Base-by-base conservation (phyloP, 345 rosid species). In the Eucalyptus guilfoylei region DNA sequence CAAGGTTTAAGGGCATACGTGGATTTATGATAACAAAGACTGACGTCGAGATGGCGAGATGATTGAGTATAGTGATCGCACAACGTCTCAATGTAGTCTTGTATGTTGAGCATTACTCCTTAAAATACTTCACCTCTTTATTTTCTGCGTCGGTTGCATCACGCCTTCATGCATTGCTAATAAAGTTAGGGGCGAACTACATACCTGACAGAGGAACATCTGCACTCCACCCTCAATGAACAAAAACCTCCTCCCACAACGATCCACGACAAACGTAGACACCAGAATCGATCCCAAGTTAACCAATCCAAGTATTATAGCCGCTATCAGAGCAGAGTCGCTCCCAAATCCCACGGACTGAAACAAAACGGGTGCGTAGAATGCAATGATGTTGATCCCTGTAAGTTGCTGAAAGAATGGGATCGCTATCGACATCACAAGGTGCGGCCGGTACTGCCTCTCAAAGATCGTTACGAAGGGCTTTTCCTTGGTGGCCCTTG, bases 401-500 rank as follows among this genome's bases (percentile, higher is more conserved):
- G 96, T 97, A 13, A 97, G 88, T 90, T 96, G 97, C 85, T 95
- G 97, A 47, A 97, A 97, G 91, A 95, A 94, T 2, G 96, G 96
- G 72, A 96, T 93, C 12, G 92, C 95, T 80, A 96, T 89, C 7
- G 98, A 88, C 95, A 96, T 94, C 52, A 96, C 94, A 17, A 96
- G 91, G 67, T 96, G 98, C 76, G 96, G 96, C 89, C 97, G 91
- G 34, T 94, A 92, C 87, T 92, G 96, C 90, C 96, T 94, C 93
- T 96, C 91, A 10, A 95, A 86, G 87, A 96, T 93, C 24, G 94
- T 94, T 90, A 47, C n/a, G 85, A 95, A 94, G 6, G 97, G 95
- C 83, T 94, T 97, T 7, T 72, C 85, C 49, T 90, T 89, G 9
- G 93, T 93, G 26, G 92, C 93, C 26, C 91, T 92, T 15, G 95